Conservation (phyloP, 75 land plant genomes). For the Selaginella moellendorffii region DNA sequence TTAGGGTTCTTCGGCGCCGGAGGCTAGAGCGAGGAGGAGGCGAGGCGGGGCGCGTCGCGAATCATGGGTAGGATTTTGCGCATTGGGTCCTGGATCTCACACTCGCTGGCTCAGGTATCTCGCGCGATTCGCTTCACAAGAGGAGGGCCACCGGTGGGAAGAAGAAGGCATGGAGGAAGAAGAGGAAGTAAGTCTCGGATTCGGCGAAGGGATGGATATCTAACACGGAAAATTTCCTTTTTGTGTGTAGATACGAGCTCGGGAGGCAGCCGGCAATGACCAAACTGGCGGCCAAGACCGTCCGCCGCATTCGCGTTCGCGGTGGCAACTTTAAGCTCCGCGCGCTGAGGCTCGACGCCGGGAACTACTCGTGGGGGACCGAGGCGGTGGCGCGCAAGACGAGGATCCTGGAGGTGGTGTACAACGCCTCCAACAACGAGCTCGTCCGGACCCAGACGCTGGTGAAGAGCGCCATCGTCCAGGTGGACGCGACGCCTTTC, state of each 20-base stretch:
- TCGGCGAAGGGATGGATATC: background rate
- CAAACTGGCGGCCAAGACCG: slow-evolving; percentile 1
- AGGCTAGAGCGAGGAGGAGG: no score
- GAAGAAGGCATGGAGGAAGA: background rate
- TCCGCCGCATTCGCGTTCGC: background rate
- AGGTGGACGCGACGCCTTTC: slow-evolving; percentile 5
- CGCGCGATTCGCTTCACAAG: background rate
- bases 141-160: background rate
- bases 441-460: background rate
- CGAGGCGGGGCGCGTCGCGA: background rate
- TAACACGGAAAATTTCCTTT: background rate
- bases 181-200: background rate
- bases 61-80: background rate
- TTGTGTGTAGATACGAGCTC: background rate
- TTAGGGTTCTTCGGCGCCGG: no score
- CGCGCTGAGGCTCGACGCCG: background rate
- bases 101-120: background rate
- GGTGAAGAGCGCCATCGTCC: slow-evolving; percentile 5
- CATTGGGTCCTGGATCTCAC: background rate
- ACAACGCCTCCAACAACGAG: slow-evolving; percentile 8
- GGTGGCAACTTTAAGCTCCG: slow-evolving; percentile 7
- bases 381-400: background rate
- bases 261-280: slow-evolving; percentile 10
- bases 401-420: background rate
- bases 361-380: slow-evolving; percentile 3